Evolutionary conservation across 2,329 filamentous ascomycete species (phyloP), one percentile per base, ranked within the genome.

Genomic region (Aureobasidium sp.): DNA sequence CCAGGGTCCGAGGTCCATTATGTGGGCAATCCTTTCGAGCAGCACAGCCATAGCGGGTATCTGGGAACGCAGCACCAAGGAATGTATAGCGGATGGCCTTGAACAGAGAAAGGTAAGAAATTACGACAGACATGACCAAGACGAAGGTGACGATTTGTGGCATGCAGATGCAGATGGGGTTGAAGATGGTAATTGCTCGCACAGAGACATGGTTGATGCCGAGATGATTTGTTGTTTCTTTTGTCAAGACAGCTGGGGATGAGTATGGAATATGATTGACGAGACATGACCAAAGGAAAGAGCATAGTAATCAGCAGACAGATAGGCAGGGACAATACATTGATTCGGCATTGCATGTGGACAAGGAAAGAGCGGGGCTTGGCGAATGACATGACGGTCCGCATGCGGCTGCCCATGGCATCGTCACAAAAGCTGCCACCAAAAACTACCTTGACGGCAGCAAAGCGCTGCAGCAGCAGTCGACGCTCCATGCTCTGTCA

Each of bases 401-500:
- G n/a, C n/a, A n/a, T n/a, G n/a, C n/a, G n/a, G n/a, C n/a, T n/a
- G n/a, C n/a, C n/a, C n/a, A n/a, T n/a, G n/a, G 42, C 30, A 25
- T 19, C 44, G 37, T 37, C 22, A 30, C 27, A 21, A 37, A 48
- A 37, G 44, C 32, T 17, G 44, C 44, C 3, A 19, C 32, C 25
- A 38, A 16, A 21, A 34, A 21, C 10, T 22, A n/a, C 14, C 17
- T 12, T 27, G 32, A n/a, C 22, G 25, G 6, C 24, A 21, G 12
- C 24, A 49, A 30, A 21, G 34, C n/a, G n/a, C n/a, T 16, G 45
- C 19, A 7, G 16, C 34, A 34, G 30, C 48, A 32, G 14, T 17
- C 35, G 48, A 51, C 27, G 25, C 25, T 41, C 34, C 22, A 55
- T 55, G 53, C 53, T 35, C 32, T 41, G 22, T 16, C 35, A 21